Base-by-base conservation (phyloP, 1,284 basidiomycete genomes). In the Tilletiaria anomala region DNA sequence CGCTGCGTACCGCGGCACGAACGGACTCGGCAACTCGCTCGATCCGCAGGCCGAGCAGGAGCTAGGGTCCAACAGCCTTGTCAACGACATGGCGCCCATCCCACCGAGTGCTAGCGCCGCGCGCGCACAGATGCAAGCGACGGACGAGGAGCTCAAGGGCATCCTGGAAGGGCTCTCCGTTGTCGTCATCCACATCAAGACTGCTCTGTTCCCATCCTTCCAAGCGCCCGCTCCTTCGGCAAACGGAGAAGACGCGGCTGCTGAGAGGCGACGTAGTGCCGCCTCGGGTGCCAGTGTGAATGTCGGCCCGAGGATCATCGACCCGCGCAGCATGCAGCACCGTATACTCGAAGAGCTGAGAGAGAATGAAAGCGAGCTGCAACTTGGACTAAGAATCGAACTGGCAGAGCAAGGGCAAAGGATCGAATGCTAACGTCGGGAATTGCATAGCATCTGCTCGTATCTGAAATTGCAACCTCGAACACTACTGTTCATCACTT, bases 401-500 rank as follows among this genome's bases (percentile, higher is more conserved):
- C 53, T 59, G 47, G 54, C 56, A 10, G 44, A 57, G 34, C 56
- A 59, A 48, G 58, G 58, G 11, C 56, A 58, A 55, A 42, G 54
- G 20, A 58, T 61, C 20, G 56, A 55, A 26, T 15, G n/a, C 32
- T 29, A n/a, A 29, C n/a, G n/a, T n/a, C n/a, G n/a, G n/a, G n/a
- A n/a, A n/a, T n/a, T n/a, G n/a, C n/a, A n/a, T n/a, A n/a, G n/a
- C n/a, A n/a, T n/a, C n/a, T n/a, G n/a, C n/a, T n/a, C n/a, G n/a
- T n/a, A n/a, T n/a, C n/a, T n/a, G n/a, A n/a, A n/a, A n/a, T n/a
- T n/a, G n/a, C n/a, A n/a, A n/a, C n/a, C n/a, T n/a, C n/a, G n/a
- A n/a, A n/a, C n/a, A n/a, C n/a, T n/a, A n/a, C n/a, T n/a, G n/a
- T n/a, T n/a, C n/a, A n/a, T n/a, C n/a, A n/a, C n/a, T n/a, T n/a